Conservation (phyloP, 768 basidiomycete genomes). For the Fomitopsis serialis region DNA sequence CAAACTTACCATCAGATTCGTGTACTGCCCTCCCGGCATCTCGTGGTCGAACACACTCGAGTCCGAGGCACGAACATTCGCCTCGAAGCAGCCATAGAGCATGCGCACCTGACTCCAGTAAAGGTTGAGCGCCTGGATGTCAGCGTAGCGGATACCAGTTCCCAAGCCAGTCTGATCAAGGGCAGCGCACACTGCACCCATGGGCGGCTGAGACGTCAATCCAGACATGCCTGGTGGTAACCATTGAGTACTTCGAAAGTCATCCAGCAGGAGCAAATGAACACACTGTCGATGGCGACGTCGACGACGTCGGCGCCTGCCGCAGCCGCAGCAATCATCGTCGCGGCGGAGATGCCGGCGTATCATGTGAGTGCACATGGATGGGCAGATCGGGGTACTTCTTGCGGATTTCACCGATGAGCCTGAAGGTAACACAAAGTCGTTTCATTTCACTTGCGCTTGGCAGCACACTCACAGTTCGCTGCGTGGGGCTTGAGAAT, state of each 20-base stretch:
- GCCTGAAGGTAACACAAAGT: conserved; percentile 36
- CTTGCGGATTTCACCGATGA: conserved; percentile 91
- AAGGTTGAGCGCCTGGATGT: conserved; percentile 93
- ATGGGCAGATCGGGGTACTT: conserved; percentile 97
- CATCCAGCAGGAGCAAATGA: background rate
- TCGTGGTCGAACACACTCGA: conserved; percentile 98
- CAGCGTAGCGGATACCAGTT: conserved; percentile 93
- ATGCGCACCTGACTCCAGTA: conserved; percentile 98
- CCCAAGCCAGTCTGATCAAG: conserved; percentile 92
- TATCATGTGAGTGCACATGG: conserved; percentile 99
- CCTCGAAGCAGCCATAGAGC: conserved; percentile 96
- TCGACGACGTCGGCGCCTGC: conserved; percentile 99
- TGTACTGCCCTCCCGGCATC: conserved; percentile 98
- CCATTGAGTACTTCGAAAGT: conserved; percentile 10
- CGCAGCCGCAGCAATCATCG: conserved; percentile 91
- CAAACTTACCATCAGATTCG: conserved; percentile 79
- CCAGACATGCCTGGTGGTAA: conserved; percentile 84
- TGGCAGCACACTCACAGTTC: conserved; percentile 52
- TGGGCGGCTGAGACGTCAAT: conserved; percentile 95
- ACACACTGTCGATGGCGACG: conserved; percentile 94
- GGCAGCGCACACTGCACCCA: conserved; percentile 95
- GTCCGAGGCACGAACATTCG: conserved; percentile 94
- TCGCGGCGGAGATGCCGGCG: conserved; percentile 98
- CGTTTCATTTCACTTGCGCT: conserved; percentile 2
- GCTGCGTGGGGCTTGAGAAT: conserved; percentile 93